Evolutionary conservation across 257 asterid genomes (phyloP).

Genomic region (Datura wrightii): DNA sequence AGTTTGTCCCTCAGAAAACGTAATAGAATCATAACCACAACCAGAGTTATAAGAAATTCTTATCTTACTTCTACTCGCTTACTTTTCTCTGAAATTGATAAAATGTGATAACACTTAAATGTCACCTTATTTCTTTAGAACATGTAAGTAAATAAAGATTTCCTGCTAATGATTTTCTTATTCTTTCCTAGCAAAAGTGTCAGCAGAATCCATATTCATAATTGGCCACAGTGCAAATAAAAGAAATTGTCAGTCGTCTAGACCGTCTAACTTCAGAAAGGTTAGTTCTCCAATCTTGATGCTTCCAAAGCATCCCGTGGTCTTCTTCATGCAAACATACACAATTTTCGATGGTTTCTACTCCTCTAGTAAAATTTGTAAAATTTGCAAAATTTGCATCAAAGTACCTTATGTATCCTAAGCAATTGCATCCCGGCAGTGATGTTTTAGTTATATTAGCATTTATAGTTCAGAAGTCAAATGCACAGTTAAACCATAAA

Average conservation of each 20-base stretch:
- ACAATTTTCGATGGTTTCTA: too few species aligned
- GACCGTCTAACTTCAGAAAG: too few species aligned
- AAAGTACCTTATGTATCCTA: conserved; percentile 80
- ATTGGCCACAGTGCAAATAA: too few species aligned
- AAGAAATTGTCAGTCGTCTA: too few species aligned
- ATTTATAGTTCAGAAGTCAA: conserved; percentile 23
- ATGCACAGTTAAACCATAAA: not conserved
- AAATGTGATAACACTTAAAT: not conserved
- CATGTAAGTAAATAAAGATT: conserved; percentile 14
- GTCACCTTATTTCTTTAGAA: not conserved
- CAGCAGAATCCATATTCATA: conserved; percentile 92
- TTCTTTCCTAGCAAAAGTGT: conserved; percentile 90
- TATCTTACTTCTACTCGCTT: not conserved
- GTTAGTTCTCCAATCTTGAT: too few species aligned
- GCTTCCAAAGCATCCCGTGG: too few species aligned
- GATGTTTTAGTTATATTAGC: conserved; percentile 22
- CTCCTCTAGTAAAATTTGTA: conserved; percentile 96
- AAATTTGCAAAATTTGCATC: conserved; percentile 91
- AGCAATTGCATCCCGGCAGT: conserved; percentile 91
- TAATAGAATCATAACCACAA: not conserved
- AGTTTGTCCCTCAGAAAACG: not conserved
- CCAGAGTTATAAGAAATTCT: too few species aligned
- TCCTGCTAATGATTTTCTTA: conserved; percentile 17
- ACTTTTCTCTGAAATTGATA: not conserved
- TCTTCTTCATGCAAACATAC: too few species aligned